phyloP scores from a whole-genome alignment of 2,329 filamentous ascomycete genomes.

The Furcasterigmium sp. region DNA sequence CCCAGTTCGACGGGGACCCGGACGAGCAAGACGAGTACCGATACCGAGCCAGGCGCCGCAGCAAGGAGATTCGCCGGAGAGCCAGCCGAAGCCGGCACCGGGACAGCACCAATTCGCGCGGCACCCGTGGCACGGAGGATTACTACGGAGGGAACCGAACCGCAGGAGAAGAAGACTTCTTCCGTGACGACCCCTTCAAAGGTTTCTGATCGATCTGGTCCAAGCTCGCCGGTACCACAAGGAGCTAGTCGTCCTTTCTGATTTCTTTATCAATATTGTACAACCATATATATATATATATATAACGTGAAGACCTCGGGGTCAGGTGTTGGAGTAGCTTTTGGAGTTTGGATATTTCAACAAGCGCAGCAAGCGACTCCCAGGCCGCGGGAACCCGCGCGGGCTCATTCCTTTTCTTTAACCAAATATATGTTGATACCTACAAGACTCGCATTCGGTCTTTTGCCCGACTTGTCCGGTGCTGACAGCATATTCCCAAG shows the following conservation, averaged over 20 bases:
- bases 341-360: too few species aligned
- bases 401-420: too few species aligned
- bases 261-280: too few species aligned
- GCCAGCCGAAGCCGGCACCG: conserved; percentile 49
- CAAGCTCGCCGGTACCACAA: too few species aligned
- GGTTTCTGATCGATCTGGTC: conserved; percentile 53
- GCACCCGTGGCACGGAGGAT: conserved; percentile 41
- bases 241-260: too few species aligned
- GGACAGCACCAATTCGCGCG: conserved; percentile 43
- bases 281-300: too few species aligned
- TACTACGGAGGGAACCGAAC: conserved; percentile 41
- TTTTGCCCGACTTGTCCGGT: too few species aligned
- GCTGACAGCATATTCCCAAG: too few species aligned
- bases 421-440: too few species aligned
- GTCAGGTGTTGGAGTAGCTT: not conserved
- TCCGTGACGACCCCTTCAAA: conserved; percentile 56
- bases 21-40: conserved; percentile 46
- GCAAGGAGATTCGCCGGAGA: conserved; percentile 48
- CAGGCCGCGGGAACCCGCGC: too few species aligned
- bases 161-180: conserved; percentile 50
- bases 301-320: conserved; percentile 1
- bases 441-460: too few species aligned
- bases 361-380: too few species aligned
- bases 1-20: conserved; percentile 38
- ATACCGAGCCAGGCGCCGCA: conserved; percentile 42